These are phyloP conservation scores for Alternaria sp. DNA, from an alignment of 2,329 filamentous ascomycete genomes.

Conservation along the genomic window DNA sequence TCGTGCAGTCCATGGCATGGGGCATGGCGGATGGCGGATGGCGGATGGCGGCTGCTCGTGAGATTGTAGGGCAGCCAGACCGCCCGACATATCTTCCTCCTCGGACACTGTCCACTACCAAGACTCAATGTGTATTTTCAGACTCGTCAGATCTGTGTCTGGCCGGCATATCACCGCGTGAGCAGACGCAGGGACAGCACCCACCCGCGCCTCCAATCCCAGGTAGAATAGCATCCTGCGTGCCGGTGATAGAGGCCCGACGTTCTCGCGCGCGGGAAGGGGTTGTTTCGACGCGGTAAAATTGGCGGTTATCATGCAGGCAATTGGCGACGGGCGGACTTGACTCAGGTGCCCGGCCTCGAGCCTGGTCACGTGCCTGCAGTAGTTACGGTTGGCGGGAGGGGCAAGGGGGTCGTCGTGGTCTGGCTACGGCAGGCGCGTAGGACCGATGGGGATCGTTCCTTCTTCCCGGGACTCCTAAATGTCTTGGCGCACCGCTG, in stretches of 20 bases:
- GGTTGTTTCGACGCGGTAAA: slow-evolving; percentile 6
- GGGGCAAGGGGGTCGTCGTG: background rate
- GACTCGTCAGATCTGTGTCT: slow-evolving; percentile 12
- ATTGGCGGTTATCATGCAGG: slow-evolving; percentile 25
- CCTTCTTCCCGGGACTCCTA: slow-evolving; percentile 4
- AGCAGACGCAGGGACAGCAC: slow-evolving; percentile 29
- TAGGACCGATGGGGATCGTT: slow-evolving; percentile 15
- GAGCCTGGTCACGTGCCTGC: slow-evolving; percentile 8
- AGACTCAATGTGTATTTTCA: slow-evolving; percentile 6
- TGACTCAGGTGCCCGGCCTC: slow-evolving; percentile 21
- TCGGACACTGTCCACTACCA: background rate
- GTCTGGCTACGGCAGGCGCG: slow-evolving; percentile 20
- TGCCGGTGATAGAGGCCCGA: slow-evolving; percentile 3
- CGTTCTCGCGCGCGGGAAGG: background rate
- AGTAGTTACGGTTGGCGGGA: slow-evolving; percentile 2
- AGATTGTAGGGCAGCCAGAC: slow-evolving; percentile 21
- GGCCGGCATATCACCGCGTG: slow-evolving; percentile 11
- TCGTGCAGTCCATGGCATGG: slow-evolving; percentile 7
- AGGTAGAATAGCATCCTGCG: slow-evolving; percentile 8
- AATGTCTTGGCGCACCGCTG: too few relatives aligned
- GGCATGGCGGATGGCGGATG: slow-evolving; percentile 18
- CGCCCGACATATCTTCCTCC: background rate
- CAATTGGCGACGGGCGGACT: slow-evolving; percentile 25
- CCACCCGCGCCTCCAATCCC: slow-evolving; percentile 13
- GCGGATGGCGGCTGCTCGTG: slow-evolving; percentile 25